Conservation (phyloP, 768 basidiomycete species). For the Xerocomus brunneocitrinus region DNA sequence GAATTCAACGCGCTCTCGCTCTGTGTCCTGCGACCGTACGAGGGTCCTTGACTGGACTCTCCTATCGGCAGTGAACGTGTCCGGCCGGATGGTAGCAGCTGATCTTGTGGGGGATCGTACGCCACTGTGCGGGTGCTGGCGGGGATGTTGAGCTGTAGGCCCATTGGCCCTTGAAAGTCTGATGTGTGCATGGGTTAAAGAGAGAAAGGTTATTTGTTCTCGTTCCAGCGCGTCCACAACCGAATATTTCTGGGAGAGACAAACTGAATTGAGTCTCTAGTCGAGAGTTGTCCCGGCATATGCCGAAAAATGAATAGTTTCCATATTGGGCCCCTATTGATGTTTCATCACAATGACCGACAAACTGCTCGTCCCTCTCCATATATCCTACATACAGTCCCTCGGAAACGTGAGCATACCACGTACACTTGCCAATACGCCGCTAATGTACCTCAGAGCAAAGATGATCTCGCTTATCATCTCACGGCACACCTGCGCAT, state of each 20-base stretch:
- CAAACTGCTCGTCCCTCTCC: constrained; percentile 46
- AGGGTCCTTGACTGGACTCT: constrained; percentile 24
- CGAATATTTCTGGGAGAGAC: background rate
- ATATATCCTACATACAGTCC: constrained; percentile 72
- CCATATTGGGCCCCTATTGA: background rate
- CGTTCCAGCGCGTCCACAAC: background rate
- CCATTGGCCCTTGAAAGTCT: constrained; percentile 20
- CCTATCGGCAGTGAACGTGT: constrained; percentile 19
- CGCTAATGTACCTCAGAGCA: constrained; percentile 45
- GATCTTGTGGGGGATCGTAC: constrained; percentile 9
- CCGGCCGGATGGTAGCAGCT: constrained; percentile 7
- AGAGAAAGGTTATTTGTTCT: background rate
- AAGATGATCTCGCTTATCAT: constrained; percentile 84
- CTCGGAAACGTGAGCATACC: constrained; percentile 54
- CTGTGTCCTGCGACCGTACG: constrained; percentile 22
- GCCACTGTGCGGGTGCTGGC: constrained; percentile 7
- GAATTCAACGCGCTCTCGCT: constrained; percentile 17
- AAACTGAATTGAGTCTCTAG: background rate
- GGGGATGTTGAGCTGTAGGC: constrained; percentile 10
- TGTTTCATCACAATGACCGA: constrained; percentile 7
- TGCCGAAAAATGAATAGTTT: constrained; percentile 3
- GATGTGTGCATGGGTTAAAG: constrained; percentile 16
- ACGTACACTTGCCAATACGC: too few species aligned
- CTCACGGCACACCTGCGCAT: constrained; percentile 89
- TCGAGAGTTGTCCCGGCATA: constrained; percentile 1